Percentiles rank a stretch among this genome's conserved stretches.
phyloP scores from a whole-genome alignment of 805 yeast genomes.

The Ogataea nonfermentans region DNA sequence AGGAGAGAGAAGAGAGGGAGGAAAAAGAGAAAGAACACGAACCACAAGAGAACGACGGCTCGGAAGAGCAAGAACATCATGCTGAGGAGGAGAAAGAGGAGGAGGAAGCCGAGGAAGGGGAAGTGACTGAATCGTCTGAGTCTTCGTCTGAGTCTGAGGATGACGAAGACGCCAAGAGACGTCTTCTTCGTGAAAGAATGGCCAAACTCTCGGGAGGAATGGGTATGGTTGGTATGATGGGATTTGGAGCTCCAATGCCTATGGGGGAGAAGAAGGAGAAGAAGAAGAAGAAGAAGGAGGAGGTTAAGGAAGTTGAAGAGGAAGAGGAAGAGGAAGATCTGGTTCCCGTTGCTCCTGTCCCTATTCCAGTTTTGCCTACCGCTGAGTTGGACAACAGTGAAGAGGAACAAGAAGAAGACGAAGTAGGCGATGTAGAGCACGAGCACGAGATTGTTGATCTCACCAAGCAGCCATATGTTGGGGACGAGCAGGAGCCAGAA shows the following conservation, averaged over 20 bases:
- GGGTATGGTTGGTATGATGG: conserved; percentile 76
- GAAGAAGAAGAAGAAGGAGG: conserved; percentile 27
- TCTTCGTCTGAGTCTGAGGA: conserved; percentile 64
- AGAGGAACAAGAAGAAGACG: conserved; percentile 7
- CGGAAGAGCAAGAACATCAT: conserved; percentile 19
- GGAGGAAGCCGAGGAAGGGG: conserved; percentile 36
- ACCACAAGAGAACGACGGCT: conserved; percentile 6
- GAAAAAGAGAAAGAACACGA: conserved; percentile 24
- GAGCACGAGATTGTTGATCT: conserved; percentile 9
- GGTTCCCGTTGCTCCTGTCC: conserved; percentile 35
- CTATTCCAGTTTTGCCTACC: conserved; percentile 31
- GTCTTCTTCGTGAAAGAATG: conserved; percentile 86
- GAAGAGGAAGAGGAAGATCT: conserved; percentile 14
- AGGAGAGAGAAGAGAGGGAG: conserved; percentile 24
- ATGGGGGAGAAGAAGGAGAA: conserved; percentile 24
- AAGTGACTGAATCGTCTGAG: conserved; percentile 48
- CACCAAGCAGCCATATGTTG: conserved; percentile 5
- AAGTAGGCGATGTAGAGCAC: too few relatives aligned
- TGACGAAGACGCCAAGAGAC: conserved; percentile 71
- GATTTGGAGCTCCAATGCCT: conserved; percentile 40
- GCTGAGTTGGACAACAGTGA: too few relatives aligned
- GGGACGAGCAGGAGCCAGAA: conserved; percentile 7
- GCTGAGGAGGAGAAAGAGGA: conserved; percentile 24
- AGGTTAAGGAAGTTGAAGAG: conserved; percentile 18
- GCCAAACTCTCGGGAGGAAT: conserved; percentile 91